These are phyloP conservation scores for Trifolium subterraneum DNA, from an alignment of 306 rosid species.

Conservation along the genomic window DNA sequence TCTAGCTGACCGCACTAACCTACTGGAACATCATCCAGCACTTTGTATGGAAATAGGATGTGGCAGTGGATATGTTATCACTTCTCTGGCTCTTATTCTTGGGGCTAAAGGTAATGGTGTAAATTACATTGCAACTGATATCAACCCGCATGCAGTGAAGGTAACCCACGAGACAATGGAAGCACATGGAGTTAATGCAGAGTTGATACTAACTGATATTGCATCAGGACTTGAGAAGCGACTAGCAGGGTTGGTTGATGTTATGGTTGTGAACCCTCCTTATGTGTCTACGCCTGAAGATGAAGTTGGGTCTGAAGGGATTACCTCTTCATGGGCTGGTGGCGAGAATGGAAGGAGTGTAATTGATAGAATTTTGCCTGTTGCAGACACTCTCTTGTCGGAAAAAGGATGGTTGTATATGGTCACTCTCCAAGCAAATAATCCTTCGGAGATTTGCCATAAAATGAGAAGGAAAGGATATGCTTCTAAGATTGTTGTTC, in stretches of 20 bases:
- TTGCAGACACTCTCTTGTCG: conserved; percentile 78
- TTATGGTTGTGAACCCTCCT: conserved; percentile 94
- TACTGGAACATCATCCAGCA: conserved; percentile 66
- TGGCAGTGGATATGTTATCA: conserved; percentile 94
- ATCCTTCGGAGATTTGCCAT: conserved; percentile 78
- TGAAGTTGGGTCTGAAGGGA: conserved; percentile 85
- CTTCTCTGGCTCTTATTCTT: conserved; percentile 92
- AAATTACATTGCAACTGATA: conserved; percentile 88
- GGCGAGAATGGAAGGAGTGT: conserved; percentile 91
- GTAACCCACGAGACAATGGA: conserved; percentile 75
- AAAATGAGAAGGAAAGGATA: conserved; percentile 82
- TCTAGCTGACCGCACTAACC: conserved; percentile 71
- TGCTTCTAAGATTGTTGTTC: conserved; percentile 79
- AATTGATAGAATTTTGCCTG: conserved; percentile 76
- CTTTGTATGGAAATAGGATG: conserved; percentile 91
- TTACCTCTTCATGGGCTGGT: conserved; percentile 91
- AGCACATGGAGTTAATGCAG: conserved; percentile 90
- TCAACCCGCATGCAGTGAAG: conserved; percentile 72
- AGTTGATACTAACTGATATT: conserved; percentile 73
- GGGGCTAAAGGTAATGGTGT: conserved; percentile 57
- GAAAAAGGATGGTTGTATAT: conserved; percentile 90
- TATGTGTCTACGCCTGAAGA: conserved; percentile 96
- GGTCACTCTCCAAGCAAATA: conserved; percentile 80
- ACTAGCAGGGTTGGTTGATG: conserved; percentile 77
- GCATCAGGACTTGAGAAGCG: conserved; percentile 84